These are phyloP conservation scores for Penicillium daleae DNA, from an alignment of 495 filamentous ascomycete species.

Conservation along the genomic window DNA sequence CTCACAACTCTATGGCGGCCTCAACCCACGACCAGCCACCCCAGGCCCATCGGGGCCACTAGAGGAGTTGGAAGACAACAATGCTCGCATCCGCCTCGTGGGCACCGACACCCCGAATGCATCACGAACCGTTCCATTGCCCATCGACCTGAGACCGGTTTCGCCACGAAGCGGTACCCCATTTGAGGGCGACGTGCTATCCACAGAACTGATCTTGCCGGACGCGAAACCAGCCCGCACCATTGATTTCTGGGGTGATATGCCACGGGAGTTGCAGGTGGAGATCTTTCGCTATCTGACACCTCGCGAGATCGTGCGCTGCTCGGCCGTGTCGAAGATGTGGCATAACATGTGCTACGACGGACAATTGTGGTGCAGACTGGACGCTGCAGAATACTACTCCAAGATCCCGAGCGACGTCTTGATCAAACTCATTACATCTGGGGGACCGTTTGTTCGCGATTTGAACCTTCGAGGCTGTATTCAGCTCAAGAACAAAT, in stretches of 20 bases:
- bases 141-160: constrained; percentile 61
- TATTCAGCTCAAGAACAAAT: constrained; percentile 76
- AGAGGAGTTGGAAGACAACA: constrained; percentile 40
- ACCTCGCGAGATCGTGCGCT: constrained; percentile 82
- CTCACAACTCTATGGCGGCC: constrained; percentile 63
- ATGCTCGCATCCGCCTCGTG: constrained; percentile 55
- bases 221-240: constrained; percentile 41
- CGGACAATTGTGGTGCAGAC: constrained; percentile 85
- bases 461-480: constrained; percentile 87
- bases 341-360: constrained; percentile 92
- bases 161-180: constrained; percentile 26
- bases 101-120: constrained; percentile 40
- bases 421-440: constrained; percentile 80
- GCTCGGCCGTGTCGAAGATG: constrained; percentile 74
- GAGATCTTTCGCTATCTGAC: constrained; percentile 74
- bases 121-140: constrained; percentile 58
- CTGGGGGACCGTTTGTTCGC: constrained; percentile 85
- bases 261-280: constrained; percentile 83
- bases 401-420: constrained; percentile 80
- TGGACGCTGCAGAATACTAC: constrained; percentile 89
- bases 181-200: constrained; percentile 38
- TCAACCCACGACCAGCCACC: constrained; percentile 58
- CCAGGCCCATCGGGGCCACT: constrained; percentile 59
- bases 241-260: constrained; percentile 76
- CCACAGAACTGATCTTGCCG: constrained; percentile 30